Conservation (phyloP, 2,329 filamentous ascomycete species). For the Stemphylium vesicarium region DNA sequence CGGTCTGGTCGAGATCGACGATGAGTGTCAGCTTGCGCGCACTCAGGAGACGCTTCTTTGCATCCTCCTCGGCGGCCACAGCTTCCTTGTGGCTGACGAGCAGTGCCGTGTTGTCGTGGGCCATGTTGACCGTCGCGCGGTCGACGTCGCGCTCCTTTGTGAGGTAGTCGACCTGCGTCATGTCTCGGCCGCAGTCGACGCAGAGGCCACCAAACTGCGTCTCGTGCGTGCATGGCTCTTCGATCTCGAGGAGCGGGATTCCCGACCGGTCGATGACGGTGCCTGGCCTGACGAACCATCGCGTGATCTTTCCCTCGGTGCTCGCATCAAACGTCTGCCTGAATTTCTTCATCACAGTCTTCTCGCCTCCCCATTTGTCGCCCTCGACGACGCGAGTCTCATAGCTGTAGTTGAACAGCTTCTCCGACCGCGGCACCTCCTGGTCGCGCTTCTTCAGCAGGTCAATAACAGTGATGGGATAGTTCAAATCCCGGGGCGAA, state of each 20-base stretch:
- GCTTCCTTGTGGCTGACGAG: constrained; percentile 86
- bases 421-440: constrained; percentile 74
- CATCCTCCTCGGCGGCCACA: constrained; percentile 79
- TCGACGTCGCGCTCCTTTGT: constrained; percentile 78
- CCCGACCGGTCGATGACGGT: constrained; percentile 63
- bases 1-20: constrained; percentile 96
- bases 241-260: constrained; percentile 72
- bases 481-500: constrained; percentile 69
- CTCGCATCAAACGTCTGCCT: constrained; percentile 83
- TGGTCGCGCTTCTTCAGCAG: constrained; percentile 80
- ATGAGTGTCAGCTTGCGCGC: constrained; percentile 88
- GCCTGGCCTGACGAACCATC: constrained; percentile 75
- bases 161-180: constrained; percentile 88
- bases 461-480: constrained; percentile 91
- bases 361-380: constrained; percentile 75
- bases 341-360: constrained; percentile 71
- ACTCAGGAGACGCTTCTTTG: constrained; percentile 80
- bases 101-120: constrained; percentile 86
- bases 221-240: constrained; percentile 90
- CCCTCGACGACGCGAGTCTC: constrained; percentile 72
- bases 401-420: constrained; percentile 87
- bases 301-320: constrained; percentile 76
- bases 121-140: constrained; percentile 92
- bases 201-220: constrained; percentile 91
- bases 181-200: constrained; percentile 91